Evolutionary conservation across 2,329 filamentous ascomycete species (phyloP), one percentile per base, ranked within the genome.

Genomic region (Ceratocystis papillata): DNA sequence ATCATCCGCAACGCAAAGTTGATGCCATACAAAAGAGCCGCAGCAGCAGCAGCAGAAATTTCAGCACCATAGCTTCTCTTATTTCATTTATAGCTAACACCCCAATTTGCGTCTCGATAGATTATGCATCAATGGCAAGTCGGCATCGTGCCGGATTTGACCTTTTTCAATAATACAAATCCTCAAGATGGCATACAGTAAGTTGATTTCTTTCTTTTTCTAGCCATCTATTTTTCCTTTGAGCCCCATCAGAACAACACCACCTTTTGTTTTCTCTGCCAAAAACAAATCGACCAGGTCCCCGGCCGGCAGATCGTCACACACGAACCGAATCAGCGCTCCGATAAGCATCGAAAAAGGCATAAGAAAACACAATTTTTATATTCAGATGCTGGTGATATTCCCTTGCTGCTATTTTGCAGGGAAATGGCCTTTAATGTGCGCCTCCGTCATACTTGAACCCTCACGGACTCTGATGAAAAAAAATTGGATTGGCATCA

Each of bases 91-190:
- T 25, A n/a, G 28, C 55, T 33, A 59, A 59, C 28, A 22, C 15
- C 12, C 12, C 6, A 30, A 30, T 59, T 37, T 55, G 12, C 33
- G 7, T 41, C 25, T 37, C 17, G 70, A 69, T 72, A 82, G 80
- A 80, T 75, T 76, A 83, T 83, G 81, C 79, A 83, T 77, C 80
- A 83, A 76, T 83, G 81, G 81, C 80, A 83, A 75, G 79, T 83
- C 74, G 80, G 81, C 76, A 80, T 81, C 71, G 78, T 83, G 76
- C 81, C 81, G 76, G 80, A 82, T 75, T 82, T 82, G 77, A 78
- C 83, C 71, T 82, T 81, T 76, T 76, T 78, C 73, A 74, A 73
- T 73, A 80, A 79, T 75, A 77, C 77, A 75, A 65, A 76, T 72
- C 79, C 80, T 72, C 76, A 78, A 70, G 80, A 79, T 76, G 80